A percentile compares a stretch with the other conserved stretches of the same genome.
These are phyloP conservation scores for Strigomonas culicis DNA, from an alignment of 208 protist species.

Conservation along the genomic window DNA sequence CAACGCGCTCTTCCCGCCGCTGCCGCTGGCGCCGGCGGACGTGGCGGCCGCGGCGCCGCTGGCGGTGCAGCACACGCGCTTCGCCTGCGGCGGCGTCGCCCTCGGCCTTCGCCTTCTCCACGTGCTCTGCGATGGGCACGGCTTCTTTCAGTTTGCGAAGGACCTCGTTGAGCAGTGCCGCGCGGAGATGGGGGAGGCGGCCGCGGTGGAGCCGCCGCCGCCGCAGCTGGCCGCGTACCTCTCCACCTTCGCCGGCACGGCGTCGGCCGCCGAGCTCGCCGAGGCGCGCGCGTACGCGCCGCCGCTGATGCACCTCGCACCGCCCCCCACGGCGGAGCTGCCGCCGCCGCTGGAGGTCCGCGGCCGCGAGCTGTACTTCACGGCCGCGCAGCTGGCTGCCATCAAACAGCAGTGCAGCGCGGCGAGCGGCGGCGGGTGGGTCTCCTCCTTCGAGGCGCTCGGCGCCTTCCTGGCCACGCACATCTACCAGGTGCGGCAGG, in stretches of 20 bases:
- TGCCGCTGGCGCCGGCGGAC: constrained; percentile 1
- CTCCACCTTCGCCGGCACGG: too few relatives aligned
- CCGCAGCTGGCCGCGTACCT: too few relatives aligned
- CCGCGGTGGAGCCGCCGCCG: too few relatives aligned
- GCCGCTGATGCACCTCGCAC: neutral
- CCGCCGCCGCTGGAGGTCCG: neutral
- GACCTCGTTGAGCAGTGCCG: constrained; percentile 17
- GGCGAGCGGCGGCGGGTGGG: constrained; percentile 2
- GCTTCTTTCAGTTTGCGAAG: constrained; percentile 17
- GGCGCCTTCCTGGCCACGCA: constrained; percentile 20
- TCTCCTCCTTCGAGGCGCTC: constrained; percentile 21
- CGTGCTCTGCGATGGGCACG: constrained; percentile 19
- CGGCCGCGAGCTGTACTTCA: constrained; percentile 25
- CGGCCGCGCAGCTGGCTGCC: constrained; percentile 12
- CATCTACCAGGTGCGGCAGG: constrained; percentile 16
- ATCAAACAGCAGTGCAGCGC: constrained; percentile 13
- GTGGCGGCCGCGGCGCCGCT: constrained; percentile 14
- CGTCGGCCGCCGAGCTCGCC: neutral
- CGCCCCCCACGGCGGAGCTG: neutral
- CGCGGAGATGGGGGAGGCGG: neutral
- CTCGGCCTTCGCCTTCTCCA: constrained; percentile 25
- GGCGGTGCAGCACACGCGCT: constrained; percentile 27
- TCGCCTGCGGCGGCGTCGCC: constrained; percentile 24
- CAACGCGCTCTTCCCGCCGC: constrained; percentile 26
- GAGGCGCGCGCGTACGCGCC: neutral